Conservation (phyloP, 306 rosid genomes). For the Gleditsia sinensis region DNA sequence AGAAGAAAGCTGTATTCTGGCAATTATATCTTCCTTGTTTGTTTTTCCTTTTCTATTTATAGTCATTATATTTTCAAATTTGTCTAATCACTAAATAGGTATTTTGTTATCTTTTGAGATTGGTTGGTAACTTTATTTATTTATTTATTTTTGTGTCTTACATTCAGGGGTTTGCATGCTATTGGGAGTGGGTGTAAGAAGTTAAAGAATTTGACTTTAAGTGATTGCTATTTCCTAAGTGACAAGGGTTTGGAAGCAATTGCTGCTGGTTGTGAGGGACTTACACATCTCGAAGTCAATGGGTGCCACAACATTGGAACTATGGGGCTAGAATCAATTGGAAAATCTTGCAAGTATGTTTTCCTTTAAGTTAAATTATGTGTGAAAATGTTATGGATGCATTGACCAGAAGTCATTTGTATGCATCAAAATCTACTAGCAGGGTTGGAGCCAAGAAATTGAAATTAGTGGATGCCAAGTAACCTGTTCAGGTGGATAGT, state of each 20-base stretch:
- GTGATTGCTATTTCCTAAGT: constrained; percentile 87
- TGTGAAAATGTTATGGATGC: constrained; percentile 19
- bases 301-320: constrained; percentile 97
- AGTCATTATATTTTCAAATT: not conserved
- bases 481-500: not conserved
- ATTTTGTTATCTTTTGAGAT: not conserved
- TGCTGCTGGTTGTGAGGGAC: constrained; percentile 89
- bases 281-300: constrained; percentile 88
- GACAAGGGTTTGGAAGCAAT: constrained; percentile 93
- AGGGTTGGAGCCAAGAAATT: not conserved
- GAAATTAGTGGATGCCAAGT: not conserved
- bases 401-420: constrained; percentile 19
- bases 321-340: constrained; percentile 78
- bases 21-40: not conserved
- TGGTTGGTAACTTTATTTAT: constrained; percentile 6
- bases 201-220: constrained; percentile 78
- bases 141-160: not conserved
- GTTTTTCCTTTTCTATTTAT: constrained; percentile 16
- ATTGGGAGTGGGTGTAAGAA: constrained; percentile 88
- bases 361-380: constrained; percentile 30
- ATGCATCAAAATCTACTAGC: not conserved
- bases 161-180: constrained; percentile 74
- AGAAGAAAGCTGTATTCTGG: not conserved
- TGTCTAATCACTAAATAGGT: not conserved
- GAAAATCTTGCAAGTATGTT: constrained; percentile 87